A percentile compares a stretch with the other conserved stretches of the same genome.
Evolutionary conservation across 495 filamentous ascomycete species (phyloP).

Genomic region (Aspergillus hancockii): DNA sequence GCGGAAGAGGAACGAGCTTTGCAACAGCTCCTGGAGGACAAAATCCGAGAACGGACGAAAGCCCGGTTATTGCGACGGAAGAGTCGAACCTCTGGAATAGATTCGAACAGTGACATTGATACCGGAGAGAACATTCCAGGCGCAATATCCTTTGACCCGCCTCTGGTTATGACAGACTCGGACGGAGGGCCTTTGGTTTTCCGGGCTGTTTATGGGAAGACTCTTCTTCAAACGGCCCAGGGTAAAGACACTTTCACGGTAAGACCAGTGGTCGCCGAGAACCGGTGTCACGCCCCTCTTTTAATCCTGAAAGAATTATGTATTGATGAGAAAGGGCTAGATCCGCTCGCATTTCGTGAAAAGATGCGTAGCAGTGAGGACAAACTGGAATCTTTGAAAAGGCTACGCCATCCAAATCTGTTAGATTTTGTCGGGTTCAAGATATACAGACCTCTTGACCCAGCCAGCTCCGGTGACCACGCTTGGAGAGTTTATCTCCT

Average conservation of each 20-base stretch:
- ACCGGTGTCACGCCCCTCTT: constrained; percentile 50
- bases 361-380: constrained; percentile 65
- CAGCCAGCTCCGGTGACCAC: constrained; percentile 29
- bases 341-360: constrained; percentile 53
- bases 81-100: constrained; percentile 39
- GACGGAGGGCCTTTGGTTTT: constrained; percentile 59
- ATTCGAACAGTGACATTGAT: constrained; percentile 32
- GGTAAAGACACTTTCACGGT: constrained; percentile 65
- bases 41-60: constrained; percentile 56
- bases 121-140: constrained; percentile 42
- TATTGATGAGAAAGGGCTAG: constrained; percentile 35
- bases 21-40: constrained; percentile 74
- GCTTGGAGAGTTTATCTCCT: constrained; percentile 81
- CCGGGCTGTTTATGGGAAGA: constrained; percentile 63
- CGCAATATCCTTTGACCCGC: constrained; percentile 69
- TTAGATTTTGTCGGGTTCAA: constrained; percentile 79
- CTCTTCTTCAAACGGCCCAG: constrained; percentile 56
- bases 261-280: constrained; percentile 58
- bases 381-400: constrained; percentile 72
- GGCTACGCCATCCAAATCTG: constrained; percentile 74
- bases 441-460: constrained; percentile 51
- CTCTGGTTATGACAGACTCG: constrained; percentile 59
- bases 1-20: constrained; percentile 75
- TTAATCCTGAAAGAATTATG: constrained; percentile 67
- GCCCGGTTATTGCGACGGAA: constrained; percentile 39